A percentile compares a stretch with the other conserved stretches of the same genome.
phyloP scores from a whole-genome alignment of 495 filamentous ascomycete species.

The Aspergillus olivimuriae region DNA sequence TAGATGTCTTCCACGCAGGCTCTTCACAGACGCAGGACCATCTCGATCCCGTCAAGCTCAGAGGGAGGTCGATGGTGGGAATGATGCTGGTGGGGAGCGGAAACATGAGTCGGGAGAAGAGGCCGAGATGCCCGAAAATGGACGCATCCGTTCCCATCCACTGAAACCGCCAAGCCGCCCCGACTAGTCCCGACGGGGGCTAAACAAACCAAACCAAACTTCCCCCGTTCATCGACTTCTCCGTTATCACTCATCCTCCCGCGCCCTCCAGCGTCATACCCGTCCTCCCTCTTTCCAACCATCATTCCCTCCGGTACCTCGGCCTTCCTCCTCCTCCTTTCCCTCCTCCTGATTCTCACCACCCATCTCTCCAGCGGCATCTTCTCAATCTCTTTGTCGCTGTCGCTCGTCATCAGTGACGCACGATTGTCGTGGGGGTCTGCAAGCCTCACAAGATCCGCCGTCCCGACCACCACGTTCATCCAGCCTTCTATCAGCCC shows the following conservation, averaged over 20 bases:
- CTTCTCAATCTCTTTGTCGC: neutral
- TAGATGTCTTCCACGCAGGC: too few relatives aligned
- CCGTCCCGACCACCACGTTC: neutral
- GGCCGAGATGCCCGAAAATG: neutral
- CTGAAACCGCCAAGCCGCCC: neutral
- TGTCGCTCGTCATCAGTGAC: too few relatives aligned
- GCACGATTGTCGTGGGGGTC: conserved; percentile 6
- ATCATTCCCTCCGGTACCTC: neutral
- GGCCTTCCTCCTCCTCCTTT: neutral
- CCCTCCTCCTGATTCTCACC: neutral
- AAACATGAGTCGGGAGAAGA: too few relatives aligned
- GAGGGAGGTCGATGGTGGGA: too few relatives aligned
- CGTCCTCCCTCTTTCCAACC: neutral
- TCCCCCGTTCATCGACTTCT: neutral
- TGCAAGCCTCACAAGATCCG: neutral
- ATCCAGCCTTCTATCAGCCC: neutral
- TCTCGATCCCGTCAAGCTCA: too few relatives aligned
- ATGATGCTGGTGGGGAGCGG: too few relatives aligned
- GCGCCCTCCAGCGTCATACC: neutral
- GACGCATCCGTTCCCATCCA: neutral
- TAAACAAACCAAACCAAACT: neutral
- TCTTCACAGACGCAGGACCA: too few relatives aligned
- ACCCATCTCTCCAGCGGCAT: neutral
- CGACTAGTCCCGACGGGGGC: neutral
- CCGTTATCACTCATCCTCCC: neutral